A percentile compares a stretch with the other conserved stretches of the same genome.
Conservation (phyloP, 176 grass and related monocot species). For the Dendrocalamus sinicus region DNA sequence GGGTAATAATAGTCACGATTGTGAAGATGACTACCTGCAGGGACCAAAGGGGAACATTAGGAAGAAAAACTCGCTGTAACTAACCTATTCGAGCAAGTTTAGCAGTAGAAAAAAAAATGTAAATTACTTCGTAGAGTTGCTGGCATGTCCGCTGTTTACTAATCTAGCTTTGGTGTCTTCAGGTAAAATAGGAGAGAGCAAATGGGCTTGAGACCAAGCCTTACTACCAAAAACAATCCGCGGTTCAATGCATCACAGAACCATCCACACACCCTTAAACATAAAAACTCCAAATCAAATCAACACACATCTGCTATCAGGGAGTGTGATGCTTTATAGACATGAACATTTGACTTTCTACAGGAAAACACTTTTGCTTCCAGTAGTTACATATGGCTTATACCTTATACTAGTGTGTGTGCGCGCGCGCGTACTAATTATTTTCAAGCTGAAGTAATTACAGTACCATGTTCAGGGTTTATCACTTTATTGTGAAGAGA, state of each 20-base stretch:
- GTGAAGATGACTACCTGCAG: conserved; percentile 52
- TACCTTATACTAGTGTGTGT: not conserved
- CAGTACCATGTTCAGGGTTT: conserved; percentile 28
- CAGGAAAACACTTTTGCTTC: not conserved
- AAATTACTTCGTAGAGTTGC: not conserved
- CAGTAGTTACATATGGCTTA: not conserved
- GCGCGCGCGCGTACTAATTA: not conserved
- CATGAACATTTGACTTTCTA: conserved; percentile 6
- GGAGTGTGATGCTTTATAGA: not conserved
- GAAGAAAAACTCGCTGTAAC: not conserved
- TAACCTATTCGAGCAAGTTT: not conserved
- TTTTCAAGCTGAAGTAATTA: conserved; percentile 20
- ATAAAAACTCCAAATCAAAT: not conserved
- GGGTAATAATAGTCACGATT: not conserved
- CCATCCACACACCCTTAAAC: no score
- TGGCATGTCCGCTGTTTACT: not conserved
- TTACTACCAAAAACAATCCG: not conserved
- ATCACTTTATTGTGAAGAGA: not conserved
- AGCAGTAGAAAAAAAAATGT: not conserved
- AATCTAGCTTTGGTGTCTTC: not conserved
- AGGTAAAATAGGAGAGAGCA: conserved; percentile 7
- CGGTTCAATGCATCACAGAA: not conserved
- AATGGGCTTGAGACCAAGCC: not conserved
- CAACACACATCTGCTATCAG: not conserved
- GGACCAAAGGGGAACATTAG: not conserved